phyloP scores from a whole-genome alignment of 1,284 basidiomycete species.

The Crepidotus sp. region DNA sequence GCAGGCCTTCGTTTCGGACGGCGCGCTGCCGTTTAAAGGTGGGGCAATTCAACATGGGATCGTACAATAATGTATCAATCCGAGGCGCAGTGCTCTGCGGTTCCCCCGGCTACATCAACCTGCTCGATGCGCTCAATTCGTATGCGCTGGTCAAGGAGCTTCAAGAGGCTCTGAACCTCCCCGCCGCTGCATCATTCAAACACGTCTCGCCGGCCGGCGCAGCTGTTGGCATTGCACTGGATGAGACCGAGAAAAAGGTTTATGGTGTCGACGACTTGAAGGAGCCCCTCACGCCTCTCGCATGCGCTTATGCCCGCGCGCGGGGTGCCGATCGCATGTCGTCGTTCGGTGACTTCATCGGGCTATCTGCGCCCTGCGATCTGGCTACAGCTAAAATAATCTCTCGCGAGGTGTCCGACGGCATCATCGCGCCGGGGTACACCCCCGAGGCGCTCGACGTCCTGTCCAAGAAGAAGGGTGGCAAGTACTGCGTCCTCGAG shows the following conservation, averaged over 20 bases:
- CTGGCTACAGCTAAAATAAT: conserved; percentile 93
- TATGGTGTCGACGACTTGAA: conserved; percentile 96
- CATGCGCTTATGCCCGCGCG: conserved; percentile 92
- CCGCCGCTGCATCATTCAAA: conserved; percentile 98
- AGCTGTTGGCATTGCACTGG: conserved; percentile 82
- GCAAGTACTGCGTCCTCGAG: conserved; percentile 97
- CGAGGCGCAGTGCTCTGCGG: conserved; percentile 68
- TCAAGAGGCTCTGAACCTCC: conserved; percentile 75
- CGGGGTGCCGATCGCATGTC: conserved; percentile 99
- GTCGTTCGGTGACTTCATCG: conserved; percentile 98
- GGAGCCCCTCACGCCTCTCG: conserved; percentile 81
- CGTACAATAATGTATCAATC: conserved; percentile 1
- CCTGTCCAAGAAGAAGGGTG: conserved; percentile 93
- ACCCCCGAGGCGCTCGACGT: conserved; percentile 84
- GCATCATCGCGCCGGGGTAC: conserved; percentile 95
- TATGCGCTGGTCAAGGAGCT: conserved; percentile 96
- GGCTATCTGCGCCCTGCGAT: conserved; percentile 88
- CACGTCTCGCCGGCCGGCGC: conserved; percentile 98
- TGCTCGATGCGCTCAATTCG: conserved; percentile 97
- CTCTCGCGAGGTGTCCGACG: conserved; percentile 96
- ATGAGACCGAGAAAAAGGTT: conserved; percentile 84
- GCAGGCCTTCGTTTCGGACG: conserved; percentile 88
- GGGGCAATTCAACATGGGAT: conserved; percentile 17
- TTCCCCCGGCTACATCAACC: conserved; percentile 98
- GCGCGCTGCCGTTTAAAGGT: conserved; percentile 93